Evolutionary conservation across 1,139 yeast species (phyloP), one percentile per base, ranked within the genome.

Genomic region (Candida labiduridarum): DNA sequence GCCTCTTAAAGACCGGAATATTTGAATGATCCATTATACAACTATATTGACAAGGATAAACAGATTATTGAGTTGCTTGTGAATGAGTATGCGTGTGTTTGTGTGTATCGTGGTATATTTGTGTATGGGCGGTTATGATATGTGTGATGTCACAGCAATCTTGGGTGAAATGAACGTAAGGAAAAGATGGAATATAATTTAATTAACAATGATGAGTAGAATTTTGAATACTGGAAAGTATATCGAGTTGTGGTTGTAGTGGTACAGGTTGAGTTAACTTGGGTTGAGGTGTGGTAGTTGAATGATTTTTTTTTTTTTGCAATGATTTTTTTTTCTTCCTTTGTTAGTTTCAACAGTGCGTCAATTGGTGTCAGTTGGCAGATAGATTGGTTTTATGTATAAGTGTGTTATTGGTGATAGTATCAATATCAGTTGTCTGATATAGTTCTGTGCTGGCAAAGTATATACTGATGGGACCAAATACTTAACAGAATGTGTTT

Each of bases 21-120:
- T 47, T 44, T 36, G 52, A 46, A 47, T 48, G 54, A 41, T 54
- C 56, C 56, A 54, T 54, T n/a, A n/a, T 45, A n/a, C 12, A 30
- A 8, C 14, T 8, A 31, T n/a, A 25, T 25, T 25, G 29, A 7
- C 29, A 25, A 25, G 29, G 29, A 7, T 25, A 8, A 25, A 8
- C 29, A 9, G 22, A 19, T 7, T 25, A 25, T 25, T 25, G 8
- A 25, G 29, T 25, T 7, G 35, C 35, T 31, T n/a, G 11, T 31
- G 14, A 14, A 11, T 31, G 35, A n/a, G 15, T 31, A 31, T 31
- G 15, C 2, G 35, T 31, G 35, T 31, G 14, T 31, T 12, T 9
- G 29, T 25, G 5, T 2, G 29, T 25, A 25, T 25, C 3, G 10
- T 6, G 10, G 29, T 25, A 25, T 25, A 25, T 25, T 4, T 4